Conservation (phyloP, 192 early-diverging fungal species). For the Podila clonocystis region DNA sequence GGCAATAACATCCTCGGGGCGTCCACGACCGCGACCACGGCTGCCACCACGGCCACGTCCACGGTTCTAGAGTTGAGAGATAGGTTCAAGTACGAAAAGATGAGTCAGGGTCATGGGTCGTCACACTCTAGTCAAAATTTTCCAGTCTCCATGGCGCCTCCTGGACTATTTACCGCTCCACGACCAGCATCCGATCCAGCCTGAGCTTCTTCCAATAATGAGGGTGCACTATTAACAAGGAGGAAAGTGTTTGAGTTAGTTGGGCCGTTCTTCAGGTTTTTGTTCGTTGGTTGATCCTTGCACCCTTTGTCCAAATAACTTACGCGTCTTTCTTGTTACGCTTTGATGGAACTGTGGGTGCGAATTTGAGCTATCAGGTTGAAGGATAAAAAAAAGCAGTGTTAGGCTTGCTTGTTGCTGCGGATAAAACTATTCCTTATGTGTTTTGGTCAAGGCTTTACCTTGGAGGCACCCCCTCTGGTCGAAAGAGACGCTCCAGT, state of each 20-base stretch:
- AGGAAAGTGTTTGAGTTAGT: not conserved
- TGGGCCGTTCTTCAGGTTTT: not conserved
- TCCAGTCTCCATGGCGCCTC: not conserved
- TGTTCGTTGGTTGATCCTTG: not conserved
- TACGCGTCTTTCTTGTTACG: constrained; percentile 67
- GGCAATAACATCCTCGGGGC: constrained; percentile 23
- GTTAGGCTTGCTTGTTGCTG: not conserved
- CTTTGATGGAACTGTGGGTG: constrained; percentile 65
- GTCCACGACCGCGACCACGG: constrained; percentile 45
- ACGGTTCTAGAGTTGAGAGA: not conserved
- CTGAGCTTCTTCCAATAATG: constrained; percentile 47
- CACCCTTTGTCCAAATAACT: constrained; percentile 5
- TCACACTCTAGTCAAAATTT: not conserved
- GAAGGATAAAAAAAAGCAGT: not conserved
- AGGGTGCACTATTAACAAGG: constrained; percentile 26
- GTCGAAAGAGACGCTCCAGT: constrained; percentile 19
- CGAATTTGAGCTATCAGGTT: constrained; percentile 64
- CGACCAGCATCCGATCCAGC: constrained; percentile 27
- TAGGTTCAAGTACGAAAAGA: constrained; percentile 2
- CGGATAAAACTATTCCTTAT: no score
- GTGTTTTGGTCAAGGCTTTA: constrained; percentile 6
- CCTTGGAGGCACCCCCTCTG: constrained; percentile 54
- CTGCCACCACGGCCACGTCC: constrained; percentile 56
- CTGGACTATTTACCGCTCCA: constrained; percentile 10
- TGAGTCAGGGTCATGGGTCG: not conserved